These are phyloP conservation scores for Chloris gayana DNA, from an alignment of 176 grass and related monocot genomes.

Conservation along the genomic window DNA sequence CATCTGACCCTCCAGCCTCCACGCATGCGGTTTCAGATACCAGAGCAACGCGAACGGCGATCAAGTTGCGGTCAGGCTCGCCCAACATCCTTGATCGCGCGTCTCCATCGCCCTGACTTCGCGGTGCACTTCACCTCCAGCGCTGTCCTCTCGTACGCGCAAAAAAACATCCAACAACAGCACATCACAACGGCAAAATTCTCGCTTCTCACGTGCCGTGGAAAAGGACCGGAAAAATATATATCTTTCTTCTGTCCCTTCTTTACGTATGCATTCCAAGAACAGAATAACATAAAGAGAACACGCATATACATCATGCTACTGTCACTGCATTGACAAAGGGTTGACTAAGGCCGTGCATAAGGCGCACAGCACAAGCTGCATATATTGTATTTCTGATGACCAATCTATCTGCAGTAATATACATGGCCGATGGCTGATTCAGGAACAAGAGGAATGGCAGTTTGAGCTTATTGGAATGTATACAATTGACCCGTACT, in stretches of 20 bases:
- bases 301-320: slow-evolving; percentile 13
- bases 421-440: slow-evolving; percentile 41
- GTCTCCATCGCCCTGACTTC: slow-evolving; percentile 23
- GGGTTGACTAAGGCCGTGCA: slow-evolving; percentile 30
- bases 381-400: slow-evolving; percentile 26
- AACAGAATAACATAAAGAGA: neutral
- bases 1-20: neutral
- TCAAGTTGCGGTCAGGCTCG: slow-evolving; percentile 16
- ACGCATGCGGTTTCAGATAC: slow-evolving; percentile 31
- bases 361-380: slow-evolving; percentile 38
- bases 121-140: slow-evolving; percentile 9
- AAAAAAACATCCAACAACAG: slow-evolving; percentile 12
- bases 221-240: neutral
- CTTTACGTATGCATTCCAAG: neutral
- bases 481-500: slow-evolving; percentile 32
- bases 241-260: neutral
- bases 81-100: neutral
- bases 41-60: neutral
- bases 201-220: slow-evolving; percentile 22
- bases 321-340: slow-evolving; percentile 11
- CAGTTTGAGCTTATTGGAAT: slow-evolving; percentile 53
- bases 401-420: slow-evolving; percentile 51
- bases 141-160: slow-evolving; percentile 23
- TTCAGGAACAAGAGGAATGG: slow-evolving; percentile 35
- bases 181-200: neutral